Evolutionary conservation across 306 rosid genomes (phyloP), one percentile per base, ranked within the genome.

Genomic region (Prunus campanulata): DNA sequence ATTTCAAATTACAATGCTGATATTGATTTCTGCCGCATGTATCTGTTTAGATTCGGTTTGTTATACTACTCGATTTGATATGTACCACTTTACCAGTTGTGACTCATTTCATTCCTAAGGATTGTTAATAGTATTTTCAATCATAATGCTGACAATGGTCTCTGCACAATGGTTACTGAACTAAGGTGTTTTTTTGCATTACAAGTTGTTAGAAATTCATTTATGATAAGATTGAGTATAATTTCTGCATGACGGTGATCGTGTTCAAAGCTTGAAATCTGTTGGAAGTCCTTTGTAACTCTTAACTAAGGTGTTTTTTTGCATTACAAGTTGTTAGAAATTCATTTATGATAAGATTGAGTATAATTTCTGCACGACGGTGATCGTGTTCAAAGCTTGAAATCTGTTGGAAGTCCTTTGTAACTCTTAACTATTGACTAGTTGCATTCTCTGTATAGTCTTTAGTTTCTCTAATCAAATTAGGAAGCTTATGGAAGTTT

Each of bases 11-110:
- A 62, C 67, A 8, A 68, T 60, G 70, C 66, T 86, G 75, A 66
- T 78, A 56, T 75, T 76, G 84, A 73, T 49, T 76, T 84, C 59
- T 69, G 66, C 55, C 35, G 11, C 51, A 73, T 56, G 80, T 67
- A n/a, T 83, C 42, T 55, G 79, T 59, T 79, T 22, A 44, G 52
- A 74, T 67, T 65, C 19, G 10, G 44, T 35, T 54, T 35, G 62
- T 66, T 62, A 25, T 79, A 70, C 47, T 78, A 13, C 20, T 72
- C 16, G 44, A 61, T 49, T 55, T n/a, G 71, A 35, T 71, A 3
- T 64, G 19, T 74, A 11, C 51, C 44, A 25, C 46, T 18, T n/a
- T 72, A 61, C 42, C 54, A 11, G 66, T 24, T 20, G 24, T 22
- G 19, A 24, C 22, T 73, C 22, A 16, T 25, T 49, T 74, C n/a